These are phyloP conservation scores for Telopea speciosissima DNA, from an alignment of 177 flowering plant species.

Conservation along the genomic window DNA sequence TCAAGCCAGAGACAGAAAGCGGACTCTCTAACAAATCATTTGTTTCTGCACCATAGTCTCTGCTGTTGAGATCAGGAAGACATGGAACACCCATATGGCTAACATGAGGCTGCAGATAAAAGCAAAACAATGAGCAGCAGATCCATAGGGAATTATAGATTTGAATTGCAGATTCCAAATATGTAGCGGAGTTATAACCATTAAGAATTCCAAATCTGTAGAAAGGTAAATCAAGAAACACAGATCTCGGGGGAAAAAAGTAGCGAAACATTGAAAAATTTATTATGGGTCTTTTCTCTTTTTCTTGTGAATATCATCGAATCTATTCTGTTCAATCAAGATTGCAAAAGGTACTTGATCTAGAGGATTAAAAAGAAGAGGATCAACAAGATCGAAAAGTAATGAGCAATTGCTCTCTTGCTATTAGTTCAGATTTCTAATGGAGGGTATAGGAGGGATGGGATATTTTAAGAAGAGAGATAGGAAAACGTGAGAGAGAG, in stretches of 20 bases:
- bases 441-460: too few species aligned
- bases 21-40: slow-evolving; percentile 41
- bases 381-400: not conserved
- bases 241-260: not conserved
- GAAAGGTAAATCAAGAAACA: too few species aligned
- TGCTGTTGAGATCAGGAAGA: slow-evolving; percentile 20
- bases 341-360: not conserved
- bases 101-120: slow-evolving; percentile 36
- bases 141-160: not conserved
- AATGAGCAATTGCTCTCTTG: not conserved
- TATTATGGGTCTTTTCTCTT: too few species aligned
- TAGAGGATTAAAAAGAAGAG: not conserved
- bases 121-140: slow-evolving; percentile 4
- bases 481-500: too few species aligned
- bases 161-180: not conserved
- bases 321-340: not conserved
- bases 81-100: slow-evolving; percentile 28
- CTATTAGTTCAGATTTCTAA: too few species aligned
- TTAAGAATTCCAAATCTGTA: too few species aligned
- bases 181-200: too few species aligned
- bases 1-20: slow-evolving; percentile 30
- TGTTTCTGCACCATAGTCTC: slow-evolving; percentile 27
- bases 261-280: not conserved
- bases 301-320: too few species aligned
- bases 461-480: too few species aligned